Evolutionary conservation across 1,139 yeast species (phyloP), one percentile per base, ranked within the genome.

Genomic region (Martiniozyma asiatica): DNA sequence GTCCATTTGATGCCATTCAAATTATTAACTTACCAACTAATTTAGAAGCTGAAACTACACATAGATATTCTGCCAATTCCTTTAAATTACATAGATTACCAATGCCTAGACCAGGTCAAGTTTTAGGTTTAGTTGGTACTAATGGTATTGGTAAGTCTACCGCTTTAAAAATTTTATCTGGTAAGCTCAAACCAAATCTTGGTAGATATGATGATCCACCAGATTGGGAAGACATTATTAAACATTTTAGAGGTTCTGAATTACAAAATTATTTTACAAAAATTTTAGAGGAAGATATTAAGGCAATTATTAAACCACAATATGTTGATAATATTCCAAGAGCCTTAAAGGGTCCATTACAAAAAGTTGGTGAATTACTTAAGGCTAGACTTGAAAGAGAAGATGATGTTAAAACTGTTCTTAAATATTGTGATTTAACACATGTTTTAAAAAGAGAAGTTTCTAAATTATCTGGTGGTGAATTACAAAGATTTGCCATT

Each of bases 141-240:
- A 89, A 89, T 65, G 98, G 98, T 84, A 89, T 89, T 51, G 98
- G 98, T 49, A 89, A 89, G 56, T 80, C 94, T 9, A 89, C 98
- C n/a, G 98, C 98, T 8, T 68, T 89, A 53, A 89, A 89, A 63
- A 87, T 89, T 53, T 70, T 89, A 47, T 94, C 97, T n/a, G 98
- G 97, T 53, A 89, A 87, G 59, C 93, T 87, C 58, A 89, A 87
- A 60, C 98, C 98, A 42, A 89, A 89, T 55, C 65, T 89, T 56
- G 98, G 98, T 35, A 70, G 76, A 50, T 89, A 66, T 54, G 97
- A 87, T 44, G 79, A 81, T 52, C 97, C 98, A 26, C 98, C 98
- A 17, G 92, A 81, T 57, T 89, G 98, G 98, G 80, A 78, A 55
- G 97, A 82, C 37, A 84, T 89, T 46, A 70, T 89, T 48, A 79